Base-by-base conservation (phyloP, 768 basidiomycete species). In the Kwoniella pini region DNA sequence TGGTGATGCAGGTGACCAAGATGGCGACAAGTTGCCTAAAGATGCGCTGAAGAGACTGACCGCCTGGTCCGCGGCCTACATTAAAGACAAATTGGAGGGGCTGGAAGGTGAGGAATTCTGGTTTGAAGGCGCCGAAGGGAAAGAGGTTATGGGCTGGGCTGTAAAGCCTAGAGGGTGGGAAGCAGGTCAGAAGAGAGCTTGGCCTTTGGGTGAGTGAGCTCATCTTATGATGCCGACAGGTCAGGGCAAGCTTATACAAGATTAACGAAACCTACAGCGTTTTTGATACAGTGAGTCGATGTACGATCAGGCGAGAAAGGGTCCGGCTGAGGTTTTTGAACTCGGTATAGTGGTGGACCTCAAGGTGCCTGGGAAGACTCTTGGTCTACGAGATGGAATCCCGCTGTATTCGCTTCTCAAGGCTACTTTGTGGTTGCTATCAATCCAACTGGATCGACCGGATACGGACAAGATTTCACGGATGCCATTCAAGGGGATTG, bases 331-430 rank as follows among this genome's bases (percentile, higher is more conserved):
- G 28, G 21, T 48, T 45, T 57, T 48, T 43, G 5, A 0, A 22
- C 38, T 4, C 27, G 0, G 44, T 44, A 13, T 21, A 65, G 64
- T 49, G 74, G 71, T 26, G 72, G 74, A 28, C 72, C 74, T 1
- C 67, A 77, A 69, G 82, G 86, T 27, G 90, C 88, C 48, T 96
- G 92, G 93, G 86, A 87, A 65, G 93, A 96, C 72, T 82, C 85
- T 43, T 97, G 94, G 94, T 88, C 86, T 2, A 93, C 86, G 12
- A 45, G 91, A 54, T 95, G 94, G 94, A 97, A 96, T 79, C 89
- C 87, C 0, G 90, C 91, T 69, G 43, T 77, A 3, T 77, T 70
- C 48, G 76, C 76, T 12, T 66, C 69, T 21, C 61, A 70, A 45
- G 82, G 95, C 0, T 99, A 97, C 79, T 87, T 95, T 68, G 84